Conservation (phyloP, 768 basidiomycete species). For the Trametes cinnabarina region DNA sequence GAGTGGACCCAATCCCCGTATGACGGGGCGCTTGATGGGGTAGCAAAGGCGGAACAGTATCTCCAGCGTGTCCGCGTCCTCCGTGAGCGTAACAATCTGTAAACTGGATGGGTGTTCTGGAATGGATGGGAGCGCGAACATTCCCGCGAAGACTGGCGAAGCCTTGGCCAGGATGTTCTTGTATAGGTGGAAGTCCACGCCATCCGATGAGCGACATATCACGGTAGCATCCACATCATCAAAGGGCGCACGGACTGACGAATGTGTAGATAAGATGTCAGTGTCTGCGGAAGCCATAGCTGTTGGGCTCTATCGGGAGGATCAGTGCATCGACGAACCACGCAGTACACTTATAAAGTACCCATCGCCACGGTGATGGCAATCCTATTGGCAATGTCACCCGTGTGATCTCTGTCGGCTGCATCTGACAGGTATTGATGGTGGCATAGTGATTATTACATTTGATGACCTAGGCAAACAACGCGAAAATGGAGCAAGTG, state of each 20-base stretch:
- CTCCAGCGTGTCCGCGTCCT: conserved; percentile 12
- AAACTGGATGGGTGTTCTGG: not conserved
- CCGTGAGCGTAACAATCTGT: conserved; percentile 11
- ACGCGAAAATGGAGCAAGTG: no score
- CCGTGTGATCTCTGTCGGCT: no score
- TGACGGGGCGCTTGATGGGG: conserved; percentile 10
- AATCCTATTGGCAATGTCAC: no score
- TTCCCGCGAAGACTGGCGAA: conserved; percentile 3
- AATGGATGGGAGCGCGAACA: conserved; percentile 5
- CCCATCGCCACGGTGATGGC: no score
- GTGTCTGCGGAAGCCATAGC: no score
- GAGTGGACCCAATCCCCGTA: conserved; percentile 3
- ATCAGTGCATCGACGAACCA: no score
- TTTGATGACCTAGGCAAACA: no score
- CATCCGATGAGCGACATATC: conserved; percentile 1
- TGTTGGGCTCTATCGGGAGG: no score
- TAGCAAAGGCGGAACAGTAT: conserved; percentile 16
- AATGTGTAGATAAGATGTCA: no score
- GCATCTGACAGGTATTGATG: no score
- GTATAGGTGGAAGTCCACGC: conserved; percentile 2
- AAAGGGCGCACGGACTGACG: not conserved
- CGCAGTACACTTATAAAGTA: no score
- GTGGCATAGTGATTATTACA: no score
- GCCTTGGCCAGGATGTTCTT: conserved; percentile 8
- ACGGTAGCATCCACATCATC: conserved; percentile 31